Percentiles rank a stretch among this genome's conserved stretches.
These are phyloP conservation scores for Metschnikowia proteae DNA, from an alignment of 805 yeast species.

Conservation along the genomic window DNA sequence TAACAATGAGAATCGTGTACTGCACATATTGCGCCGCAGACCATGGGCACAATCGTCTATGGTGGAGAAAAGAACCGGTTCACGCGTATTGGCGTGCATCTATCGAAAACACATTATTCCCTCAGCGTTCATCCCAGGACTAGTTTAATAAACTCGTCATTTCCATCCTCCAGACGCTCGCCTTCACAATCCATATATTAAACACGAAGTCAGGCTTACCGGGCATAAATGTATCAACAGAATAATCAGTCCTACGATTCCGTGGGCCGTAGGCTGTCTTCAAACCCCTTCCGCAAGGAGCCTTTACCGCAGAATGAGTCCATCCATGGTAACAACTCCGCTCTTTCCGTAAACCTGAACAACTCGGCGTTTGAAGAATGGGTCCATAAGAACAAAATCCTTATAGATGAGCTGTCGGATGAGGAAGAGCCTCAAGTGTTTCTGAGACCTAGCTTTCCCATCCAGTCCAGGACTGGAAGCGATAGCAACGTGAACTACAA, in stretches of 20 bases:
- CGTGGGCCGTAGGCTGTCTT: slow-evolving; percentile 47
- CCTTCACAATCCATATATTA: neutral
- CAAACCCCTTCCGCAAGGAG: slow-evolving; percentile 62
- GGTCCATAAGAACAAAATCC: slow-evolving; percentile 46
- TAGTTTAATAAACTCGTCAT: neutral
- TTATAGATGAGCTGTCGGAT: slow-evolving; percentile 40
- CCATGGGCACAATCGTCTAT: neutral
- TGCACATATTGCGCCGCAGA: neutral
- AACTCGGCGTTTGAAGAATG: slow-evolving; percentile 48
- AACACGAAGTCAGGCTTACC: neutral
- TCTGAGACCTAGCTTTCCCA: slow-evolving; percentile 24
- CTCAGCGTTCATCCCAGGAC: neutral
- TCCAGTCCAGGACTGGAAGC: slow-evolving; percentile 30
- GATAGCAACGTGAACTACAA: slow-evolving; percentile 36
- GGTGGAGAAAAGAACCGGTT: neutral
- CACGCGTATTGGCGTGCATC: slow-evolving; percentile 1
- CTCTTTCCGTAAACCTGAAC: slow-evolving; percentile 10
- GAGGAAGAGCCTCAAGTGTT: slow-evolving; percentile 36
- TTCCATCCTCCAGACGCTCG: neutral
- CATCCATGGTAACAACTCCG: slow-evolving; percentile 5
- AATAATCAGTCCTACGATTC: slow-evolving; percentile 34
- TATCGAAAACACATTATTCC: neutral
- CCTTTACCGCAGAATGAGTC: slow-evolving; percentile 3
- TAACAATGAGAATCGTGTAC: no score
- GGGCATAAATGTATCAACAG: slow-evolving; percentile 36